phyloP scores from a whole-genome alignment of 208 protist genomes.

The Crithidia fasciculata region DNA sequence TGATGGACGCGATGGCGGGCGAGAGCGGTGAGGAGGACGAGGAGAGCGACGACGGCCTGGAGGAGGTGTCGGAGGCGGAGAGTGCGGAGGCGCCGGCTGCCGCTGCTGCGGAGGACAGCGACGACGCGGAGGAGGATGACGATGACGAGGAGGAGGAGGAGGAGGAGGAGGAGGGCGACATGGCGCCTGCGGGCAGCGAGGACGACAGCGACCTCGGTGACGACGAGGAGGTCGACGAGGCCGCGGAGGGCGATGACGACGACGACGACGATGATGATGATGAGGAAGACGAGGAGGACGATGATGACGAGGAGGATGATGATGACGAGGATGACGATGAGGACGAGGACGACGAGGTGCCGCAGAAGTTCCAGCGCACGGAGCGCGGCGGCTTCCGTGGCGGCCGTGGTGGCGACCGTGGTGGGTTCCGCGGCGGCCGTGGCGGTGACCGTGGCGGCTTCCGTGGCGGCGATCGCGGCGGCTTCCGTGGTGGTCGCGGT shows the following conservation, averaged over 20 bases:
- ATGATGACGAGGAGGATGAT: conserved; percentile 21
- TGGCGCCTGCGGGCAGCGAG: conserved; percentile 4
- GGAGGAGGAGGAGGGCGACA: conserved; percentile 47
- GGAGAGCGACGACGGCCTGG: conserved; percentile 48
- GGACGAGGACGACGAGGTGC: conserved; percentile 63
- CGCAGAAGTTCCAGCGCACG: conserved; percentile 78
- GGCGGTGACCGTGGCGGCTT: conserved; percentile 47
- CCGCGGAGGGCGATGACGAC: conserved; percentile 30
- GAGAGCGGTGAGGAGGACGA: conserved; percentile 37
- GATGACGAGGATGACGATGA: conserved; percentile 80
- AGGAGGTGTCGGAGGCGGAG: conserved; percentile 37
- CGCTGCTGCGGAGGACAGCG: not conserved
- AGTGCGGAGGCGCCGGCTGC: conserved; percentile 44
- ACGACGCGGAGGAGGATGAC: conserved; percentile 28
- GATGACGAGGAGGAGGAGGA: conserved; percentile 38
- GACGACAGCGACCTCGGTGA: conserved; percentile 20
- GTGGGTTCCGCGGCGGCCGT: conserved; percentile 43
- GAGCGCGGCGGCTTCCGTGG: conserved; percentile 61
- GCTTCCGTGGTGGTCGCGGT: conserved; percentile 23
- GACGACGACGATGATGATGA: conserved; percentile 27
- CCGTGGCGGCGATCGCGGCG: conserved; percentile 51
- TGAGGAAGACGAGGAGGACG: conserved; percentile 28
- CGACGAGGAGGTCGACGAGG: conserved; percentile 48
- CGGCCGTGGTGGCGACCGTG: conserved; percentile 45
- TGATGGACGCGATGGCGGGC: conserved; percentile 50